A percentile compares a stretch with the other conserved stretches of the same genome.
Evolutionary conservation across 2,329 filamentous ascomycete genomes (phyloP).

Genomic region (Fusarium sp.): DNA sequence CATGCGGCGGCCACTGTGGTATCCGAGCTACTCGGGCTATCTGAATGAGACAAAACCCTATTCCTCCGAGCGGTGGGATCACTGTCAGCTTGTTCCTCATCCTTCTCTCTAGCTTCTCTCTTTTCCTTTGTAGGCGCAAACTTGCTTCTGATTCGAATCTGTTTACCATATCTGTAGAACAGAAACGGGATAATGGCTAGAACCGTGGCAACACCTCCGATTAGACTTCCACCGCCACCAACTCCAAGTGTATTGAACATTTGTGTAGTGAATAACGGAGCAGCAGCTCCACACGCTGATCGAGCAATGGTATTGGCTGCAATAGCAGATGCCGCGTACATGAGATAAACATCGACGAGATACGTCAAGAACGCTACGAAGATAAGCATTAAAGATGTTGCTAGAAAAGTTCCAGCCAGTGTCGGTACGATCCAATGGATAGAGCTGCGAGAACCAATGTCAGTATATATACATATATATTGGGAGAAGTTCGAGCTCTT

Average conservation of each 20-base stretch:
- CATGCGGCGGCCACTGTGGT: conserved; percentile 1
- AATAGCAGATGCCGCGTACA: conserved; percentile 36
- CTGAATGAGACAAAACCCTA: conserved; percentile 1
- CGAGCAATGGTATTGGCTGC: conserved; percentile 35
- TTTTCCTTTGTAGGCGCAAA: conserved; percentile 29
- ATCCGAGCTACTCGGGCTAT: conserved; percentile 1
- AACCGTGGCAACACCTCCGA: conserved; percentile 31
- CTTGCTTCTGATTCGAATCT: conserved; percentile 35
- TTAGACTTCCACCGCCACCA: conserved; percentile 33
- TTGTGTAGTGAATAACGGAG: conserved; percentile 35
- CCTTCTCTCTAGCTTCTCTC: conserved; percentile 3
- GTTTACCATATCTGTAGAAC: conserved; percentile 37
- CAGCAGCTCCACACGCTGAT: conserved; percentile 37
- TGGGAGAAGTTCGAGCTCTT: background rate
- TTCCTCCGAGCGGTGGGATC: background rate
- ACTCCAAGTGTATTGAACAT: conserved; percentile 36
- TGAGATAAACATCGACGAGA: conserved; percentile 36
- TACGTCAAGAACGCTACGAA: conserved; percentile 38
- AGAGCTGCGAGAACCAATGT: background rate
- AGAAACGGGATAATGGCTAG: conserved; percentile 32
- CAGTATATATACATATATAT: background rate
- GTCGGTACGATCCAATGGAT: conserved; percentile 39
- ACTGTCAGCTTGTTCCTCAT: conserved; percentile 10
- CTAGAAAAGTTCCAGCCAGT: conserved; percentile 29
- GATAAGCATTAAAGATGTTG: conserved; percentile 38